phyloP scores from a whole-genome alignment of 1,284 basidiomycete genomes.

The Boletellus sp. region DNA sequence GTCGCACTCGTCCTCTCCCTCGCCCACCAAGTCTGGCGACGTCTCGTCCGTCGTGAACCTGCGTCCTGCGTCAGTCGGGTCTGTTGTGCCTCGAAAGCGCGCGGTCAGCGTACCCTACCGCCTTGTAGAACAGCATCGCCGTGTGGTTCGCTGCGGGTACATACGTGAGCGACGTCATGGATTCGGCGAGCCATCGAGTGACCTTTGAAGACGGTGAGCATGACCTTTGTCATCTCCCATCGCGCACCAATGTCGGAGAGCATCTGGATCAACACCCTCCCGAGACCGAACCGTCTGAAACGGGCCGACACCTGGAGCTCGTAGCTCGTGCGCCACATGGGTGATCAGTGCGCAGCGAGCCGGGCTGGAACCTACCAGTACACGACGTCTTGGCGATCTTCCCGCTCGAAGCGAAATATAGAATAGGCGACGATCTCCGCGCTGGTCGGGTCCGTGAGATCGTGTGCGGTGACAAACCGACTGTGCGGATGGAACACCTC shows the following conservation, averaged over 20 bases:
- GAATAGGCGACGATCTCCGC: conserved; percentile 49
- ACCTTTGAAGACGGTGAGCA: conserved; percentile 75
- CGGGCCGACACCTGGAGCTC: conserved; percentile 58
- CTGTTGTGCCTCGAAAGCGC: background rate
- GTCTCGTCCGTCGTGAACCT: conserved; percentile 55
- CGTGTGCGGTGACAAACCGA: conserved; percentile 53
- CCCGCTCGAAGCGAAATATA: conserved; percentile 71
- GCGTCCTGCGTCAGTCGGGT: conserved; percentile 5
- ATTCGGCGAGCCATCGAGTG: background rate
- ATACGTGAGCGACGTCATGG: conserved; percentile 9
- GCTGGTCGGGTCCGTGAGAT: conserved; percentile 6
- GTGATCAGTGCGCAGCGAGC: background rate
- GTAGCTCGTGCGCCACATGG: conserved; percentile 47
- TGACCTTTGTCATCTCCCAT: conserved; percentile 61
- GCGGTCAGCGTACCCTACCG: conserved; percentile 46
- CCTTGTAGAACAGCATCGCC: conserved; percentile 55
- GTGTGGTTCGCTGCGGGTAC: conserved; percentile 46
- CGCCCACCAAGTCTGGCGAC: conserved; percentile 45
- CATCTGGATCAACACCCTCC: conserved; percentile 47
- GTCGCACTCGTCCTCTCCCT: conserved; percentile 39
- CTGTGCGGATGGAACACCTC: conserved; percentile 61
- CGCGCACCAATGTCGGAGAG: conserved; percentile 48
- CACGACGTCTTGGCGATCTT: conserved; percentile 52
- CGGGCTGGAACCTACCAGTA: conserved; percentile 54
- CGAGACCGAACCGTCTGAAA: conserved; percentile 52